Conservation (phyloP, 352 stramenopile genomes). For the Aphanomyces euteiches region DNA sequence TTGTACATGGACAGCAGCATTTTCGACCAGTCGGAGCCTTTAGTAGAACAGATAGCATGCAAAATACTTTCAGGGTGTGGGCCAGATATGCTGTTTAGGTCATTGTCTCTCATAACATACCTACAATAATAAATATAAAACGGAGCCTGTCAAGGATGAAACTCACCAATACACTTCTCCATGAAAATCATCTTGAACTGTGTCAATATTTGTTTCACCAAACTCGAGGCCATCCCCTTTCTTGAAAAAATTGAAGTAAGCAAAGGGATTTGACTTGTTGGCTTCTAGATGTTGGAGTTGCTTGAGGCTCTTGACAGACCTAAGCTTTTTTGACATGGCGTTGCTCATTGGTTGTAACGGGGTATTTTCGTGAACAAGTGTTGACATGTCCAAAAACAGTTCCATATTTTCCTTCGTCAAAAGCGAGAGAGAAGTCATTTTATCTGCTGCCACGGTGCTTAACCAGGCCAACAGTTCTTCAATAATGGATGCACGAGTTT, state of each 20-base stretch:
- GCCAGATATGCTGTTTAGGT: conserved; percentile 19
- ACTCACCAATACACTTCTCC: conserved; percentile 25
- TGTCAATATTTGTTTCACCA: conserved; percentile 26
- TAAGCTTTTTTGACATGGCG: conserved; percentile 5
- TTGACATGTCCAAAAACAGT: conserved; percentile 59
- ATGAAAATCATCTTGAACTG: conserved; percentile 13
- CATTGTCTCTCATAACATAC: conserved; percentile 26
- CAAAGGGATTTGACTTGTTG: background rate
- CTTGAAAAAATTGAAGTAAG: conserved; percentile 30
- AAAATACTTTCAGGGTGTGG: conserved; percentile 23
- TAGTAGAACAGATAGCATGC: conserved; percentile 19
- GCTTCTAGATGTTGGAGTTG: conserved; percentile 7
- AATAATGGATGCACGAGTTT: conserved; percentile 21
- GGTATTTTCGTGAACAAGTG: conserved; percentile 45
- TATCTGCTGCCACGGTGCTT: conserved; percentile 13
- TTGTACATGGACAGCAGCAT: conserved; percentile 29
- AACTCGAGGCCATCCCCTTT: conserved; percentile 2
- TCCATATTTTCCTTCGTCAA: conserved; percentile 45
- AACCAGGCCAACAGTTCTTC: conserved; percentile 24
- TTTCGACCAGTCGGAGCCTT: conserved; percentile 10
- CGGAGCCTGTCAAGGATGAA: background rate
- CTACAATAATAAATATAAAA: background rate
- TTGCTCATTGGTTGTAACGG: conserved; percentile 4
- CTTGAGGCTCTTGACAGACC: conserved; percentile 16
- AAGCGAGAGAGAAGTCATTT: background rate